Evolutionary conservation across 257 asterid species (phyloP).

Genomic region (Striga asiatica): DNA sequence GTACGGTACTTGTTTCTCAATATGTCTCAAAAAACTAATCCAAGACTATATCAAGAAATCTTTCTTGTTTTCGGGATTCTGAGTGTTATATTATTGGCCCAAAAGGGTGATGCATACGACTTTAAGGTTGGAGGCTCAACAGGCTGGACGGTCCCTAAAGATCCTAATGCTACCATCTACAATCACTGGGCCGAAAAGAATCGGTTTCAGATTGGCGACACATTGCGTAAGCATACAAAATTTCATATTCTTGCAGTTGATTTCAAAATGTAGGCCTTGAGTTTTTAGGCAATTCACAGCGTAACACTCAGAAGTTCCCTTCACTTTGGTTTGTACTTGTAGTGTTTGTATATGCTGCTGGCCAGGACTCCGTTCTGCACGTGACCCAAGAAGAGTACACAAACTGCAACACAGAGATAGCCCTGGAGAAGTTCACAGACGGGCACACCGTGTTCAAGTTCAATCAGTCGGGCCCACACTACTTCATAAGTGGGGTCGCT

Average conservation of each 20-base stretch:
- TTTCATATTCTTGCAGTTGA: neutral
- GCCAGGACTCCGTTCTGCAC: constrained; percentile 53
- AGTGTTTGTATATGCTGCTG: constrained; percentile 49
- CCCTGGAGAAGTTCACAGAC: constrained; percentile 35
- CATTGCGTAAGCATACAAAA: constrained; percentile 25
- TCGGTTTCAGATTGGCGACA: constrained; percentile 43
- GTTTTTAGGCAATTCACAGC: too few relatives aligned
- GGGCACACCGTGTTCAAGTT: constrained; percentile 43
- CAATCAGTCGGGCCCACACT: constrained; percentile 49
- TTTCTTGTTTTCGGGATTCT: constrained; percentile 22
- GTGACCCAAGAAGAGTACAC: constrained; percentile 53
- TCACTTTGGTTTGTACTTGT: constrained; percentile 14
- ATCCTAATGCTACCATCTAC: constrained; percentile 32
- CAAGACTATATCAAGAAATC: neutral
- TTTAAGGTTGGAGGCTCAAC: constrained; percentile 58
- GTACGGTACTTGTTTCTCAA: neutral
- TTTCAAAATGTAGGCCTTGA: neutral
- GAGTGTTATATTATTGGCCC: constrained; percentile 24
- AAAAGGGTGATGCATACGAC: constrained; percentile 34
- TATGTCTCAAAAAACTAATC: constrained; percentile 32
- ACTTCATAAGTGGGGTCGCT: constrained; percentile 66
- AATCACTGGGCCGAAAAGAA: constrained; percentile 43
- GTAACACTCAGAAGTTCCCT: too few relatives aligned
- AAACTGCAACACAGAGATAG: constrained; percentile 38
- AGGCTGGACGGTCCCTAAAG: constrained; percentile 61